Percentiles rank a stretch among this genome's conserved stretches.
phyloP scores from a whole-genome alignment of 2,329 filamentous ascomycete species.

The Trichoderma harzianum region DNA sequence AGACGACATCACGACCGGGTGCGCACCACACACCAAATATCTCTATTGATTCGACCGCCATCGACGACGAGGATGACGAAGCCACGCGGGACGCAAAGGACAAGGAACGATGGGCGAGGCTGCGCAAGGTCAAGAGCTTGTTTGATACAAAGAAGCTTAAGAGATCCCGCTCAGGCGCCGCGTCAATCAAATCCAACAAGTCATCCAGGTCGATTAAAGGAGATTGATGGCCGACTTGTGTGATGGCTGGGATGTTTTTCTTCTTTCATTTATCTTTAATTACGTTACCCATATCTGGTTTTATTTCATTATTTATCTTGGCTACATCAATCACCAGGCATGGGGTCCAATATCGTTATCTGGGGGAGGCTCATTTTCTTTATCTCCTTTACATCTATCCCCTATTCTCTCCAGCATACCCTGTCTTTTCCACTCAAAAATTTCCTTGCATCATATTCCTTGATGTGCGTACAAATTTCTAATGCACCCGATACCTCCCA shows the following conservation, averaged over 20 bases:
- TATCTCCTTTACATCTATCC: background rate
- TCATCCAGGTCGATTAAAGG: constrained; percentile 1
- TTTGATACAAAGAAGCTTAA: constrained; percentile 63
- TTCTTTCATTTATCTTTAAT: background rate
- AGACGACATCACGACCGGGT: constrained; percentile 10
- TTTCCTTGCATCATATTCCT: background rate
- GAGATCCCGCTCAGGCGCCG: constrained; percentile 40
- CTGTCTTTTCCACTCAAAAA: background rate
- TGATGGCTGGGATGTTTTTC: background rate
- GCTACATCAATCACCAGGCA: background rate
- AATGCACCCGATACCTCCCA: background rate
- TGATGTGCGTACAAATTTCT: constrained; percentile 10
- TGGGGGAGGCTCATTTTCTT: background rate
- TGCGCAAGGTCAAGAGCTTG: constrained; percentile 68
- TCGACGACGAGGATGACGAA: constrained; percentile 37
- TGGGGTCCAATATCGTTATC: background rate
- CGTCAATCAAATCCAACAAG: constrained; percentile 25
- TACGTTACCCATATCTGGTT: background rate
- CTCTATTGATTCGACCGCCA: constrained; percentile 16
- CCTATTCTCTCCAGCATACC: background rate
- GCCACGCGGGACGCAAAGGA: constrained; percentile 55
- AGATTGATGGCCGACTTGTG: background rate
- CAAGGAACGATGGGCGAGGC: constrained; percentile 68
- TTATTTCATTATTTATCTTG: background rate
- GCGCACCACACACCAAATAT: constrained; percentile 9